Evolutionary conservation across 805 yeast genomes (phyloP), one percentile per base, ranked within the genome.

Genomic region (Wickerhamomyces pijperi): DNA sequence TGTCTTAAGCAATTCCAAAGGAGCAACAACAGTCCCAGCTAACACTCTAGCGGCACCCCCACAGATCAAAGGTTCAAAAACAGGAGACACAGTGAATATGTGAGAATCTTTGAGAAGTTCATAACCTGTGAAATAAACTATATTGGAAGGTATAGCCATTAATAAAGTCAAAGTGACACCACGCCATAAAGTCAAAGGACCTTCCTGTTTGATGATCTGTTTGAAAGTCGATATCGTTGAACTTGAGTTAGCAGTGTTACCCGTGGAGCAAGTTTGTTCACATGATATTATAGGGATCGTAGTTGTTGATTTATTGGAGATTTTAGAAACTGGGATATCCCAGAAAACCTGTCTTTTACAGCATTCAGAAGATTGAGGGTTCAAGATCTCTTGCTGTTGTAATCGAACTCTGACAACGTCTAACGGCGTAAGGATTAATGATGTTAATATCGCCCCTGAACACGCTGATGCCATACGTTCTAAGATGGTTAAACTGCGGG

Each of bases 131-230:
- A 86, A 92, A 58, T 92, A 92, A 5, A 92, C 88, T 43, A 92
- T 82, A 49, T 90, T 92, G 1, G 96, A 73, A 1, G 98, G 98
- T 1, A 88, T 70, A 0, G 96, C 85, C 94, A 92, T 92, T 13
- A 82, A 42, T 16, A 92, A 61, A 1, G 94, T 85, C 23, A 90
- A 56, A 0, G 90, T 74, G 8, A 92, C 67, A 0, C 98, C 98
- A 39, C 97, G 66, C 90, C 96, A 92, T 15, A 92, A 64, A 0
- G 95, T 79, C 1, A 67, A 37, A 0, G 75, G 20, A 0, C 98
- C 98, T 59, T 92, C 98, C 19, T 72, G 65, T 23, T 67, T 59
- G 3, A 77, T 70, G 34, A 90, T 87, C 34, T 72, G 70, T 2
- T 61, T 46, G 46, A 90, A 67, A 0, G 95, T 92, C 32, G 83